phyloP scores from a whole-genome alignment of 2,329 filamentous ascomycete genomes.

The Penicillium aurantiogriseum region DNA sequence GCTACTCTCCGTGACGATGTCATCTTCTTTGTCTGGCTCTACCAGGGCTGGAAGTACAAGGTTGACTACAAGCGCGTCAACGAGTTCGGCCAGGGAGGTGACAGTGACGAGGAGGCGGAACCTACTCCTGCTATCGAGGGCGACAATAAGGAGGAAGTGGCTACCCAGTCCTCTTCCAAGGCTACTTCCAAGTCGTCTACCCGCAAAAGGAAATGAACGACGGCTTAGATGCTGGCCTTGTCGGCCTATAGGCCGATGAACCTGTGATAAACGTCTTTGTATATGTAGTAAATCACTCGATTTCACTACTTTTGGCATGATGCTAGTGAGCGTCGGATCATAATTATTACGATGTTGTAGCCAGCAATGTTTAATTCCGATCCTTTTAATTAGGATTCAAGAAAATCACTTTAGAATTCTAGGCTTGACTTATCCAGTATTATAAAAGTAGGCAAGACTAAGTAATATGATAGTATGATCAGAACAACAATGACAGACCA shows the following conservation, averaged over 20 bases:
- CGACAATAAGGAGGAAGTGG: slow-evolving; percentile 20
- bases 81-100: slow-evolving; percentile 97
- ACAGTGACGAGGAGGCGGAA: slow-evolving; percentile 66
- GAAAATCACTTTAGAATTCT: background rate
- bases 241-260: background rate
- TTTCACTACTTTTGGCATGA: background rate
- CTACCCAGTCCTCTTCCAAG: slow-evolving; percentile 32
- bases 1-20: slow-evolving; percentile 92
- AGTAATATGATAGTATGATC: background rate
- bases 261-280: background rate
- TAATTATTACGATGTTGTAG: background rate
- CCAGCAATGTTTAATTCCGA: background rate
- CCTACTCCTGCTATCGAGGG: slow-evolving; percentile 20
- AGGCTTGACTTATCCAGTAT: background rate
- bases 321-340: background rate
- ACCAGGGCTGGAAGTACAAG: slow-evolving; percentile 90
- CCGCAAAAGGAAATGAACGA: slow-evolving; percentile 37
- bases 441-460: background rate
- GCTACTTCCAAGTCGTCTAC: slow-evolving; percentile 27
- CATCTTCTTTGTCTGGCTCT: slow-evolving; percentile 97
- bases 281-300: background rate
- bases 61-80: slow-evolving; percentile 90
- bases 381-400: background rate
- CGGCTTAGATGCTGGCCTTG: background rate
- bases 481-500: background rate